Percentiles rank a stretch among this genome's conserved stretches.
These are phyloP conservation scores for Mitragyna speciosa DNA, from an alignment of 257 asterid genomes.

Conservation along the genomic window DNA sequence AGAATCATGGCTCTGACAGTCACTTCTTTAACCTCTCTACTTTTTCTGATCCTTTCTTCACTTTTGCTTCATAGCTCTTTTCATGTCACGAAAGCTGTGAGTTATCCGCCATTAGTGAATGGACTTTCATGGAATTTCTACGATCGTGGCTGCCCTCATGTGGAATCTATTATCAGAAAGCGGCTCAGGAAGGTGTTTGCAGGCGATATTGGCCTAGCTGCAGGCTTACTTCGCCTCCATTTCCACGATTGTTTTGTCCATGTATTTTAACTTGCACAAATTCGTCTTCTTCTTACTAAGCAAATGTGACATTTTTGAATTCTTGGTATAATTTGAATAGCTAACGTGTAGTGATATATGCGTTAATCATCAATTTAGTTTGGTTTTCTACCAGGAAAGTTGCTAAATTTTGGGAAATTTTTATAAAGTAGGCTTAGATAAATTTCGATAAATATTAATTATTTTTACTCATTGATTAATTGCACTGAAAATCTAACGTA, in stretches of 20 bases:
- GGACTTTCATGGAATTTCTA: constrained; percentile 60
- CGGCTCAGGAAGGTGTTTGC: constrained; percentile 44
- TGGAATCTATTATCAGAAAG: constrained; percentile 45
- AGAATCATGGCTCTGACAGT: background rate
- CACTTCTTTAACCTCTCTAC: constrained; percentile 6
- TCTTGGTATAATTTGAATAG: no score
- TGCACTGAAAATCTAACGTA: no score
- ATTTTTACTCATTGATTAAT: no score
- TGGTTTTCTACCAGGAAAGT: no score
- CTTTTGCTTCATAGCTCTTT: constrained; percentile 22
- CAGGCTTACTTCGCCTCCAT: constrained; percentile 70
- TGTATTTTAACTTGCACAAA: background rate
- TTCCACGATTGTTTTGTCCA: constrained; percentile 39
- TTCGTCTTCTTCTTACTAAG: no score
- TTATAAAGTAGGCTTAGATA: no score
- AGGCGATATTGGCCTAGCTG: constrained; percentile 59
- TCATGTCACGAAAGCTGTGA: constrained; percentile 29
- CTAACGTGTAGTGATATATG: no score
- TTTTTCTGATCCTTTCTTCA: constrained; percentile 21
- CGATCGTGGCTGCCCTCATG: constrained; percentile 45
- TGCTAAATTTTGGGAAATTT: no score
- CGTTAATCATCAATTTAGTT: no score
- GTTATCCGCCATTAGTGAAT: constrained; percentile 28
- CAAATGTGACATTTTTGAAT: no score
- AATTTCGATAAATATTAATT: no score